Evolutionary conservation across 2,329 filamentous ascomycete genomes (phyloP).

Genomic region (Botryotinia globosa): DNA sequence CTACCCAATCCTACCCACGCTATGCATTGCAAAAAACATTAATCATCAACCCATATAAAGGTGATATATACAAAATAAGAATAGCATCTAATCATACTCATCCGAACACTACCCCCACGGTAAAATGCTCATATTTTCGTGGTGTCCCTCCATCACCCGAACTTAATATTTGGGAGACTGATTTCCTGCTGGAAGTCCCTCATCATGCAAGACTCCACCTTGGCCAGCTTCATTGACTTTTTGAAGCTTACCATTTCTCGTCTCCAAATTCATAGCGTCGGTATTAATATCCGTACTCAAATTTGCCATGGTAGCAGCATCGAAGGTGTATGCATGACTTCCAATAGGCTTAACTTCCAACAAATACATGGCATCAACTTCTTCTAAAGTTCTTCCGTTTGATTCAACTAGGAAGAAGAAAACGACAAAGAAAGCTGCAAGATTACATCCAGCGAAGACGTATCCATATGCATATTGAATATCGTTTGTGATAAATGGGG

Average conservation of each 20-base stretch:
- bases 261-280: constrained; percentile 15
- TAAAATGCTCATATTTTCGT: background rate
- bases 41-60: background rate
- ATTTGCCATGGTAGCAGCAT: background rate
- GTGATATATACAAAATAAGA: background rate
- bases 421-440: constrained; percentile 61
- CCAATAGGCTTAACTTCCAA: constrained; percentile 40
- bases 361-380: constrained; percentile 34
- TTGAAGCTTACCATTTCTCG: constrained; percentile 7
- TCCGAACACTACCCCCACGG: background rate
- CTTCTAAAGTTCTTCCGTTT: constrained; percentile 39
- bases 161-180: background rate
- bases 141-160: background rate
- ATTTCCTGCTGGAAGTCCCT: background rate
- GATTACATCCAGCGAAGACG: constrained; percentile 70
- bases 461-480: constrained; percentile 72
- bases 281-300: constrained; percentile 14
- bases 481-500: constrained; percentile 69
- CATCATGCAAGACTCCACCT: constrained; percentile 16
- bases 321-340: constrained; percentile 19
- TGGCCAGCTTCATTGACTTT: constrained; percentile 9
- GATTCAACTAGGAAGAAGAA: constrained; percentile 77
- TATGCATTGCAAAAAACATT: constrained; percentile 1
- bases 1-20: background rate
- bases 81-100: background rate